Evolutionary conservation across 2,329 filamentous ascomycete genomes (phyloP).

Genomic region (Neofusicoccum sp.): DNA sequence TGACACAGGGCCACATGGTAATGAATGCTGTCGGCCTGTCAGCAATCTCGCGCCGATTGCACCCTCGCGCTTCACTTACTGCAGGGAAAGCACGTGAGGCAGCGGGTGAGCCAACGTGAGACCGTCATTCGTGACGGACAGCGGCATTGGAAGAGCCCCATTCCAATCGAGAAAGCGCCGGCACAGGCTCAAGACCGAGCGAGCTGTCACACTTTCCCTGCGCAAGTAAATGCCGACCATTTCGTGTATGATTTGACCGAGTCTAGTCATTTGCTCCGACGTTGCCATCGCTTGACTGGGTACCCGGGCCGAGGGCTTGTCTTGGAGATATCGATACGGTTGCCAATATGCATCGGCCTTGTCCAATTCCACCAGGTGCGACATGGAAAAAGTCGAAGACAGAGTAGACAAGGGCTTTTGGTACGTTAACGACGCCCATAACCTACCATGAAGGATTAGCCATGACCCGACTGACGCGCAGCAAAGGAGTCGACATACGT

Average conservation of each 20-base stretch:
- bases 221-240: constrained; percentile 25
- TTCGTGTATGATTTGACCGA: constrained; percentile 26
- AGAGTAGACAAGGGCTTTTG: constrained; percentile 24
- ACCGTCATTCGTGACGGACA: constrained; percentile 19
- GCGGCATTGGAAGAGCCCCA: constrained; percentile 21
- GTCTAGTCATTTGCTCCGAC: constrained; percentile 23
- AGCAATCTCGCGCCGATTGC: not conserved
- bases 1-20: constrained; percentile 28
- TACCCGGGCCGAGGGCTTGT: constrained; percentile 20
- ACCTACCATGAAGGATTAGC: not conserved
- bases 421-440: constrained; percentile 26
- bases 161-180: constrained; percentile 25
- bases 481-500: constrained; percentile 15
- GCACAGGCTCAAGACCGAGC: constrained; percentile 23
- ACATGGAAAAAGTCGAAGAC: constrained; percentile 18
- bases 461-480: not conserved
- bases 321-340: constrained; percentile 25
- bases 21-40: constrained; percentile 22
- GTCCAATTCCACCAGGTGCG: constrained; percentile 22
- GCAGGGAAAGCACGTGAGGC: constrained; percentile 29
- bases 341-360: constrained; percentile 23
- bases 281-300: constrained; percentile 26
- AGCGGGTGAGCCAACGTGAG: constrained; percentile 16
- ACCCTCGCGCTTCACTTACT: constrained; percentile 22
- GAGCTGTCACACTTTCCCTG: constrained; percentile 22